Evolutionary conservation across 176 grass and related monocot species (phyloP).

Genomic region (Ananas comosus): DNA sequence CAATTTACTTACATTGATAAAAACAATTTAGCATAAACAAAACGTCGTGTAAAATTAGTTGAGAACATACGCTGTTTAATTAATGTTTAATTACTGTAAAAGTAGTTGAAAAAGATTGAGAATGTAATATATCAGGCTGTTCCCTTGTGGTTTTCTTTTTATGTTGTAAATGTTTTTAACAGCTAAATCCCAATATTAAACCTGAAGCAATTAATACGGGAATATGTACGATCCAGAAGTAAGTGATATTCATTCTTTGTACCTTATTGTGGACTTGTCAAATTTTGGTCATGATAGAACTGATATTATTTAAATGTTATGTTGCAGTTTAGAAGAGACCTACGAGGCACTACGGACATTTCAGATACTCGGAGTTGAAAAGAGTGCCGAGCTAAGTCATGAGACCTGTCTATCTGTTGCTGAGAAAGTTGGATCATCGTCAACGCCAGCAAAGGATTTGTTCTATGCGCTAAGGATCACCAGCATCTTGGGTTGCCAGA

Average conservation of each 20-base stretch:
- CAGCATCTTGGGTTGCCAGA: constrained; percentile 30
- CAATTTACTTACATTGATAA: no score
- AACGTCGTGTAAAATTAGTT: not conserved
- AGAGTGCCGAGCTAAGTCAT: constrained; percentile 1
- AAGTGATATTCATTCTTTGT: not conserved
- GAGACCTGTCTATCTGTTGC: constrained; percentile 9
- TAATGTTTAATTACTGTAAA: no score
- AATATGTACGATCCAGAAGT: not conserved
- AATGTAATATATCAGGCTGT: no score
- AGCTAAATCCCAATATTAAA: no score
- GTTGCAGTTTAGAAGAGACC: constrained; percentile 21
- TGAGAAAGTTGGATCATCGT: constrained; percentile 21
- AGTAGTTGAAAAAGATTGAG: no score
- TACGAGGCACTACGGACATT: constrained; percentile 23
- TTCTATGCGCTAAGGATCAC: constrained; percentile 44
- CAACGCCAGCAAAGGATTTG: constrained; percentile 44
- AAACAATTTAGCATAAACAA: no score
- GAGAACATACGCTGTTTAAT: no score
- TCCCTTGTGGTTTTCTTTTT: no score
- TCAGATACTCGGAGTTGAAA: constrained; percentile 19
- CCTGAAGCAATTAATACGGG: no score
- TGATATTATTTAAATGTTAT: constrained; percentile 10
- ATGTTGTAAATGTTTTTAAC: no score
- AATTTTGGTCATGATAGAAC: not conserved
- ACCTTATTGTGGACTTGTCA: not conserved